Evolutionary conservation across 352 stramenopile species (phyloP).

Genomic region (Plasmopara muralis): DNA sequence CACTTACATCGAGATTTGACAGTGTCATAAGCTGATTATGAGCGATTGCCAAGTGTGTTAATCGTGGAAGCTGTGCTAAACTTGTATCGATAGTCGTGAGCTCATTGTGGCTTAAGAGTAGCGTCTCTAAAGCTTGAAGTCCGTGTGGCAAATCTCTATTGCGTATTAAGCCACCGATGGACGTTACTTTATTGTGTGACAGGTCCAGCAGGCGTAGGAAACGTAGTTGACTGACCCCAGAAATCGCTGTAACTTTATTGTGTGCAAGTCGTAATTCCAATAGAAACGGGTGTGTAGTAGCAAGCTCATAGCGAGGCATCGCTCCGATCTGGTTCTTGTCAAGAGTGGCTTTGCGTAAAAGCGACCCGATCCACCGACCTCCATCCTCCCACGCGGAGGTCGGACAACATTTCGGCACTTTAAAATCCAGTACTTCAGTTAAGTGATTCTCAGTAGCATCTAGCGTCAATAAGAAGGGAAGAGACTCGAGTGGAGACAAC

Average conservation of each 20-base stretch:
- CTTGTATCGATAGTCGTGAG: slow-evolving; percentile 36
- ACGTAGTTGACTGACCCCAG: slow-evolving; percentile 40
- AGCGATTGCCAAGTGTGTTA: slow-evolving; percentile 45
- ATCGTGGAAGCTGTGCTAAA: slow-evolving; percentile 36
- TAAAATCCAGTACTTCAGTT: slow-evolving; percentile 53
- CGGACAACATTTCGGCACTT: slow-evolving; percentile 48
- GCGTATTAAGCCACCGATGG: slow-evolving; percentile 28
- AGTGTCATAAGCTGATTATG: slow-evolving; percentile 48
- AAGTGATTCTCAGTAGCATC: slow-evolving; percentile 57
- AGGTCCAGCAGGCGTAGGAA: slow-evolving; percentile 66
- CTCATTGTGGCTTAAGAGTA: slow-evolving; percentile 54
- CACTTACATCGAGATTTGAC: slow-evolving; percentile 38
- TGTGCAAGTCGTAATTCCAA: slow-evolving; percentile 55
- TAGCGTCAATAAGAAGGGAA: slow-evolving; percentile 49
- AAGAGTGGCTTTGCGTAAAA: slow-evolving; percentile 48
- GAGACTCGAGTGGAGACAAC: slow-evolving; percentile 35
- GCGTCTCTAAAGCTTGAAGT: slow-evolving; percentile 41
- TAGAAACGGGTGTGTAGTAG: slow-evolving; percentile 48
- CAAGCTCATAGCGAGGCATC: slow-evolving; percentile 38
- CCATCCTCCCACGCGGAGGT: slow-evolving; percentile 52
- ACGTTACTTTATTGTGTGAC: slow-evolving; percentile 54
- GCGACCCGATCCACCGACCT: slow-evolving; percentile 50
- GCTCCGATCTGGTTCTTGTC: slow-evolving; percentile 43
- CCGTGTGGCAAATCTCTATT: slow-evolving; percentile 6
- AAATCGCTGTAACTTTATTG: slow-evolving; percentile 48